These are phyloP conservation scores for Gossypium davidsonii DNA, from an alignment of 441 rosid species.

Conservation along the genomic window DNA sequence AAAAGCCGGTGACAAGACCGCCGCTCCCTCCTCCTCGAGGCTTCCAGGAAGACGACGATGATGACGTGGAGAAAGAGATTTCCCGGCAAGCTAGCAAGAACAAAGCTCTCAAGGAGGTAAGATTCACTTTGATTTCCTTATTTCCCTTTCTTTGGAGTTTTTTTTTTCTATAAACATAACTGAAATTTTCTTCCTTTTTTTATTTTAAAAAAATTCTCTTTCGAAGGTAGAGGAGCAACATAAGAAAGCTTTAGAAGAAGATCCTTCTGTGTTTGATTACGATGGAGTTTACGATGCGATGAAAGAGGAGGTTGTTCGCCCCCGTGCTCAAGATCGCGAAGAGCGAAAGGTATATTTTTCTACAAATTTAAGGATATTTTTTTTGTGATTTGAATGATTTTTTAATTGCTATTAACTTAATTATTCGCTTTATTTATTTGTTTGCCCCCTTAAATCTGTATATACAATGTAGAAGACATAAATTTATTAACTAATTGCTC, in stretches of 20 bases:
- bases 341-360: constrained; percentile 54
- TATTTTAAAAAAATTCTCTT: not conserved
- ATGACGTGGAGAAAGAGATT: constrained; percentile 73
- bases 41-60: constrained; percentile 53
- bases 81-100: constrained; percentile 69
- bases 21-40: constrained; percentile 42
- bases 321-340: constrained; percentile 47
- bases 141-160: not conserved
- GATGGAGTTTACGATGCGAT: constrained; percentile 83
- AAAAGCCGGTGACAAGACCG: constrained; percentile 45
- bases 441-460: not conserved
- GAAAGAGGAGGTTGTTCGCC: constrained; percentile 55
- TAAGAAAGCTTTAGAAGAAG: constrained; percentile 79
- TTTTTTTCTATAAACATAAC: not conserved
- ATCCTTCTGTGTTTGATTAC: constrained; percentile 79
- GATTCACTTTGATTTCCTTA: not conserved
- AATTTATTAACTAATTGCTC: not conserved
- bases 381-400: not conserved
- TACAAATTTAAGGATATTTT: not conserved
- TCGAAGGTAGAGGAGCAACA: constrained; percentile 72
- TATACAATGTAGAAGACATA: not conserved
- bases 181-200: not conserved
- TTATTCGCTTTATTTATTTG: not conserved
- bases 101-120: constrained; percentile 67
- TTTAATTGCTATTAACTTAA: not conserved